These are phyloP conservation scores for Cyberlindnera saturnus DNA, from an alignment of 805 yeast species.

Conservation along the genomic window DNA sequence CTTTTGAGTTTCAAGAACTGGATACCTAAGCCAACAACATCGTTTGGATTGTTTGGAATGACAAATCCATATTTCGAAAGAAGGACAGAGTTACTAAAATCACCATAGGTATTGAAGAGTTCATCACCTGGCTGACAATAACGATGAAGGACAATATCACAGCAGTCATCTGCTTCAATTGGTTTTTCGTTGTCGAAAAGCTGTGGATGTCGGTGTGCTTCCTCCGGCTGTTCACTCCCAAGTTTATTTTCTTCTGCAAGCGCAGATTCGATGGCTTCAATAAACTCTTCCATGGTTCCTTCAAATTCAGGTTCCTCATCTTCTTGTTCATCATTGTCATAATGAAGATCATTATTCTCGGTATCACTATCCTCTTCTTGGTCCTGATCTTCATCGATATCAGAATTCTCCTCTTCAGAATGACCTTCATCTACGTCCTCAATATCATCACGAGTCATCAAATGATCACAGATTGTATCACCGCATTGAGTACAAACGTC, in stretches of 20 bases:
- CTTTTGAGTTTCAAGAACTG: conserved; percentile 35
- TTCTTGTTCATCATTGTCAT: conserved; percentile 10
- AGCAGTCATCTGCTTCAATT: conserved; percentile 47
- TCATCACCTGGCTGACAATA: conserved; percentile 48
- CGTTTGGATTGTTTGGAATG: conserved; percentile 45
- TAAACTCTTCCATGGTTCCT: conserved; percentile 24
- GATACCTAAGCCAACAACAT: conserved; percentile 50
- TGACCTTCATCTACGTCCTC: conserved; percentile 6
- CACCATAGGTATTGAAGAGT: conserved; percentile 80
- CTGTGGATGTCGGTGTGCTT: conserved; percentile 3
- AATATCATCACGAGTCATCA: conserved; percentile 5
- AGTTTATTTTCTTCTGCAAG: conserved; percentile 9
- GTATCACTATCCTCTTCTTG: conserved; percentile 6
- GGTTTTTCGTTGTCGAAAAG: conserved; percentile 27
- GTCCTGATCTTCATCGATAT: conserved; percentile 7
- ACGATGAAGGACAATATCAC: conserved; percentile 56
- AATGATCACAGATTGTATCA: conserved; percentile 30
- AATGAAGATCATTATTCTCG: conserved; percentile 7
- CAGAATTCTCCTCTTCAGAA: conserved; percentile 10
- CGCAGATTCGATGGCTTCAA: conserved; percentile 24
- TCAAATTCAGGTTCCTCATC: conserved; percentile 19
- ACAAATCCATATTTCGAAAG: conserved; percentile 79
- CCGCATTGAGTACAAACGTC: conserved; percentile 53
- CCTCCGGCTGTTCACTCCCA: conserved; percentile 13
- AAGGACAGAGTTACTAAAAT: conserved; percentile 56